Evolutionary conservation across 2,329 filamentous ascomycete species (phyloP).

Genomic region (Epichloe baconii): DNA sequence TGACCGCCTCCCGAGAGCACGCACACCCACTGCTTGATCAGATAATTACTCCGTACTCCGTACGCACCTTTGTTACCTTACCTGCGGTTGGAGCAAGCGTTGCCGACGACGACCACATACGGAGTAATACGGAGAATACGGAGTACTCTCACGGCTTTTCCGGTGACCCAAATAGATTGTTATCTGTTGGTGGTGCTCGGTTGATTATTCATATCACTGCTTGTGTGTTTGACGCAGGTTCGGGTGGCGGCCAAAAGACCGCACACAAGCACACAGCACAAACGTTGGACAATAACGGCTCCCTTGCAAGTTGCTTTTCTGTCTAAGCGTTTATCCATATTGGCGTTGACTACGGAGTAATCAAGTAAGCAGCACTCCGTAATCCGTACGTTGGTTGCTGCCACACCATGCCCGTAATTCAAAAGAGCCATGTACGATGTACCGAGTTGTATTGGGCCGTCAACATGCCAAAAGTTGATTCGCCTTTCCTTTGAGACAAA

Average conservation of each 20-base stretch:
- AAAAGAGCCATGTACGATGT: too few species aligned
- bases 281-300: not conserved
- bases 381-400: too few species aligned
- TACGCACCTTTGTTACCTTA: too few species aligned
- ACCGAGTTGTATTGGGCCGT: not conserved
- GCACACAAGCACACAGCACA: not conserved
- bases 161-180: not conserved
- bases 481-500: not conserved
- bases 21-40: not conserved
- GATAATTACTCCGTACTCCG: too few species aligned
- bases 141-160: not conserved
- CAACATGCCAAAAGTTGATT: not conserved
- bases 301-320: not conserved
- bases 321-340: not conserved
- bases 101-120: too few species aligned
- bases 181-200: not conserved
- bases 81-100: too few species aligned
- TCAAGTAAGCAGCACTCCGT: too few species aligned
- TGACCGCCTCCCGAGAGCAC: slow-evolving; percentile 5
- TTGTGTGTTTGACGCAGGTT: not conserved
- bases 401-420: too few species aligned
- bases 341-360: not conserved
- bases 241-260: not conserved
- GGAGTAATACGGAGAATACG: too few species aligned
- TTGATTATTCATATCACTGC: not conserved